Conservation (phyloP, 805 yeast genomes). For the Babjeviella inositovora region DNA sequence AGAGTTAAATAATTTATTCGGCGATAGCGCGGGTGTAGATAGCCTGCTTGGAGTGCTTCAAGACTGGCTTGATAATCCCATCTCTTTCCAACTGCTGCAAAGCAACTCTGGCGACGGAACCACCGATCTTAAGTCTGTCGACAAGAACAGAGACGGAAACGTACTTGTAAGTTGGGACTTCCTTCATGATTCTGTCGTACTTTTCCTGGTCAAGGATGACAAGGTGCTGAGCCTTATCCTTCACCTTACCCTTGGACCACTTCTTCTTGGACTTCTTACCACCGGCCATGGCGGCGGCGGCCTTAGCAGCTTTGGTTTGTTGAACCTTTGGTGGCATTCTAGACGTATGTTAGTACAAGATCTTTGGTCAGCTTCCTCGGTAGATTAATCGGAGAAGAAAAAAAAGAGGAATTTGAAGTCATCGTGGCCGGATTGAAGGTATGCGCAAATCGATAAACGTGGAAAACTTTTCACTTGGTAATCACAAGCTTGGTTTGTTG, state of each 20-base stretch:
- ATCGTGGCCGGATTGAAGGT: too few relatives aligned
- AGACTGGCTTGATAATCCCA: slow-evolving; percentile 89
- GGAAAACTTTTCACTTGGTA: too few relatives aligned
- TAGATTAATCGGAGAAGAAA: too few relatives aligned
- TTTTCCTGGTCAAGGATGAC: slow-evolving; percentile 95
- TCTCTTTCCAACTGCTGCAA: slow-evolving; percentile 87
- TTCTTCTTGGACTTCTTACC: slow-evolving; percentile 99
- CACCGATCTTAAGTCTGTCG: slow-evolving; percentile 98
- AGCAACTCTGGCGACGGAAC: slow-evolving; percentile 98
- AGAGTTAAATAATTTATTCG: slow-evolving; percentile 24
- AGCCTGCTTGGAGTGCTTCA: slow-evolving; percentile 91
- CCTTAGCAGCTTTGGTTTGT: slow-evolving; percentile 99
- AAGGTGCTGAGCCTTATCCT: slow-evolving; percentile 99
- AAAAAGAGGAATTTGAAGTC: too few relatives aligned
- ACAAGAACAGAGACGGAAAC: slow-evolving; percentile 96
- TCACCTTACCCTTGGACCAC: slow-evolving; percentile 99
- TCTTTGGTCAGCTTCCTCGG: too few relatives aligned
- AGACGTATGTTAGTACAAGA: slow-evolving; percentile 8
- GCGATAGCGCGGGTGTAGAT: slow-evolving; percentile 81
- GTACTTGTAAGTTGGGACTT: slow-evolving; percentile 97
- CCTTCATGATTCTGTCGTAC: slow-evolving; percentile 98
- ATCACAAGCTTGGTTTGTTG: too few relatives aligned
- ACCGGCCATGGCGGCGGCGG: slow-evolving; percentile 99
- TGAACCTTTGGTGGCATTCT: slow-evolving; percentile 98
- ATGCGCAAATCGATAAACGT: too few relatives aligned